Conservation (phyloP, 371 early-diverging fungal species). For the Sporodiniella umbellata region DNA sequence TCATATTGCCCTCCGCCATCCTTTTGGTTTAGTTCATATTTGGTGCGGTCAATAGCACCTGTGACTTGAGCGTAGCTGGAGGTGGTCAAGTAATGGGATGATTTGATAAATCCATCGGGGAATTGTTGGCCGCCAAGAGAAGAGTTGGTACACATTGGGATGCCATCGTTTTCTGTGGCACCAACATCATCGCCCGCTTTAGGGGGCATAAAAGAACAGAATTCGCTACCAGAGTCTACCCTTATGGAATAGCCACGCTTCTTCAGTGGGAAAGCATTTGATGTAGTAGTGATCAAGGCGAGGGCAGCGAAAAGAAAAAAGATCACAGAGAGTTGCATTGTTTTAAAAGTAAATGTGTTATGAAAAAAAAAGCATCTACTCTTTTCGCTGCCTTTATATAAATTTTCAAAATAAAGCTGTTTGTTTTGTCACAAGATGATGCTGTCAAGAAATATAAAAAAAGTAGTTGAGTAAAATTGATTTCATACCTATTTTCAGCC, state of each 20-base stretch:
- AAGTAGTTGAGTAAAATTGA: neutral
- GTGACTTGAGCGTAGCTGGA: conserved; percentile 45
- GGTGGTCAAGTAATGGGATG: conserved; percentile 34
- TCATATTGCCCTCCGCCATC: conserved; percentile 54
- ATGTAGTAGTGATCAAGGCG: neutral
- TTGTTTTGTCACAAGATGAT: too few relatives aligned
- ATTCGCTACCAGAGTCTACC: conserved; percentile 11
- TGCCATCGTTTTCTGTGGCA: conserved; percentile 39
- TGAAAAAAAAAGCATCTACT: neutral
- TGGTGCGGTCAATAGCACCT: conserved; percentile 38
- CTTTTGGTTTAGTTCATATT: conserved; percentile 22
- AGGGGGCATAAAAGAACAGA: conserved; percentile 52
- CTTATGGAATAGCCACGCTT: neutral
- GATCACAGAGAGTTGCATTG: neutral
- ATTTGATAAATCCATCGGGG: conserved; percentile 37
- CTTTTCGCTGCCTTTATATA: too few relatives aligned
- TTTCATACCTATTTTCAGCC: neutral
- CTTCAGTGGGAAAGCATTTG: neutral
- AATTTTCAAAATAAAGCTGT: too few relatives aligned
- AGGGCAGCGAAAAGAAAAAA: neutral
- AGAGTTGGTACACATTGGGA: conserved; percentile 38
- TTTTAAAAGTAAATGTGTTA: neutral
- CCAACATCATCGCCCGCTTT: conserved; percentile 29
- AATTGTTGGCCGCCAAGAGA: conserved; percentile 24
- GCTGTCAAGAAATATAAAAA: too few relatives aligned